Evolutionary conservation across 257 asterid genomes (phyloP), one percentile per base, ranked within the genome.

Genomic region (Salvia rosmarinus): DNA sequence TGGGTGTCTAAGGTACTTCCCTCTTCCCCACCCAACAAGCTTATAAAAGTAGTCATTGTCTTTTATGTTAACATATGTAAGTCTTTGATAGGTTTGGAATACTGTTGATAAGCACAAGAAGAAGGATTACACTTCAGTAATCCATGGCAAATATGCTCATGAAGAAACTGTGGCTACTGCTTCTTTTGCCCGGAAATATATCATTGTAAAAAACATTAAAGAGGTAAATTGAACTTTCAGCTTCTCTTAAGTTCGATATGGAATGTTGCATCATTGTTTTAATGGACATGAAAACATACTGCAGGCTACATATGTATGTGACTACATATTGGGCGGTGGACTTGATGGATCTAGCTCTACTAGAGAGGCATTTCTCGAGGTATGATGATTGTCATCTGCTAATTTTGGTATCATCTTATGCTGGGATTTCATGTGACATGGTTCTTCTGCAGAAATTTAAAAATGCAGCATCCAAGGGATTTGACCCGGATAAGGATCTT

Each of bases 131-230:
- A 87, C 99, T 19, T 95, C 99, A 11, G 80, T 95, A 49, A 95
- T 95, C 77, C 99, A 95, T 61, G 99, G 99, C 39, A 95, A 89
- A 87, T 81, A 87, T 77, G 32, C 81, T 70, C 99, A 95, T 58
- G 99, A 95, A 78, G 99, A 95, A 86, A 95, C 99, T 59, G 78
- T 90, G 46, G 99, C 99, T 17, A 95, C 99, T 75, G 96, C 99
- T 67, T 95, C 99, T 71, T 95, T 95, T 82, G 99, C 99, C 21
- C 93, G 96, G 75, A 91, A 79, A 35, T 86, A 91, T 74, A 61
- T 89, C 50, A 84, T 95, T 50, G 97, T 87, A 71, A 95, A 89
- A n/a, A 88, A 86, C 86, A 95, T 95, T 86, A 82, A 84, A 68
- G 98, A 95, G 98, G 99, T 91, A 79, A 60, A 49, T 75, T n/a